Base-by-base conservation (phyloP, 2,329 filamentous ascomycete genomes). In the Pezicula carpinea region DNA sequence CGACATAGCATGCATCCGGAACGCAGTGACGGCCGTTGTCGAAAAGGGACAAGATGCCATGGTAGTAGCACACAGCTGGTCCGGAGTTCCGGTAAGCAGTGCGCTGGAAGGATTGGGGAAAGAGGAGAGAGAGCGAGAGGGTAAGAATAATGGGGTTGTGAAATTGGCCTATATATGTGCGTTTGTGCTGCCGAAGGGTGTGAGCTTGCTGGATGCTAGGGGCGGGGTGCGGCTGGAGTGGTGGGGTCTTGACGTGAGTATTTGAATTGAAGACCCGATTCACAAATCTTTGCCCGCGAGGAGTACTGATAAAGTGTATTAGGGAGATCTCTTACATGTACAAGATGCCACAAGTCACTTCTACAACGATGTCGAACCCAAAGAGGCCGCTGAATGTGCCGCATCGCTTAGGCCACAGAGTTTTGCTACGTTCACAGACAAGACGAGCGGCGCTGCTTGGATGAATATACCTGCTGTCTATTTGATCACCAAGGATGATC, bases 51-150 rank as follows among this genome's bases (percentile, higher is more conserved):
- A 65, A n/a, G 63, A 70, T 36, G 64, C 70, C 7, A 43, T 70
- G 1, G 55, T 70, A 3, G 42, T 67, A 11, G 54, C 63, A 5
- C 69, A 71, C 42, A 67, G 64, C 31, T 71, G 67, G 59, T 60
- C 63, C 6, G 68, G 66, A 7, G 58, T 67, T 1, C 53, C 67
- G 1, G 56, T 55, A 1, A 59, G 61, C 6, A 61, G 66, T 43
- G 64, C 62, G 8, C 52, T 67, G 1, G 60, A 62, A n/a, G 69
- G 67, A 0, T 52, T 68, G 2, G 57, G 63, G 15, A 68, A 67
- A 46, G 48, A 56, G 32, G 62, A 68, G 34, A 56, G 70, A 17
- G 54, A 61, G 41, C 50, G 54, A 13, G 50, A 57, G 10, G 70
- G 68, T 0, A 64, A 69, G 52, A 62, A 59, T 42, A 67, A 67